phyloP scores from a whole-genome alignment of 2,329 filamentous ascomycete genomes.

The Rhinocladiella similis region DNA sequence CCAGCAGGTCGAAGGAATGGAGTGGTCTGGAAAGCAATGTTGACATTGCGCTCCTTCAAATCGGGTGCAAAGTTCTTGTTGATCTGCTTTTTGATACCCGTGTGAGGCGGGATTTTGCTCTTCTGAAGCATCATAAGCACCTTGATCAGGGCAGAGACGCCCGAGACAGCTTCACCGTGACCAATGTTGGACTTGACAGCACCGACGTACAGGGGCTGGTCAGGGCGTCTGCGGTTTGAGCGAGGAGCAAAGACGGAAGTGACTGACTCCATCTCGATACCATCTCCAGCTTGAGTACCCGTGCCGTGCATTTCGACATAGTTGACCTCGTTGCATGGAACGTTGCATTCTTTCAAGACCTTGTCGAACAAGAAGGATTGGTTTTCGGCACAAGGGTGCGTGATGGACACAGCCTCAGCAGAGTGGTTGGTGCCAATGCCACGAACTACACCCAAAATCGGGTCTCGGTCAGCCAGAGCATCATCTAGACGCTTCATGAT shows the following conservation, averaged over 20 bases:
- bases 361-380: constrained; percentile 40
- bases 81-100: constrained; percentile 61
- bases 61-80: constrained; percentile 38
- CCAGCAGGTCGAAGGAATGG: constrained; percentile 33
- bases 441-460: constrained; percentile 69
- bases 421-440: constrained; percentile 79
- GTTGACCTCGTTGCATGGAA: constrained; percentile 39
- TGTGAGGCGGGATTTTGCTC: constrained; percentile 63
- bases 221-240: constrained; percentile 30
- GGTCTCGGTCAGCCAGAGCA: constrained; percentile 72
- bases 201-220: constrained; percentile 36
- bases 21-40: constrained; percentile 47
- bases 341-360: constrained; percentile 38
- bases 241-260: constrained; percentile 37
- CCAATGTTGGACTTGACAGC: constrained; percentile 40
- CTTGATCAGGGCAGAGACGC: constrained; percentile 54
- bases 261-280: constrained; percentile 40
- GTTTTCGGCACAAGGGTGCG: constrained; percentile 42
- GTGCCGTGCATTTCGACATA: constrained; percentile 46
- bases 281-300: constrained; percentile 44
- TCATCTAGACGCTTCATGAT: constrained; percentile 79
- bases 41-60: constrained; percentile 35
- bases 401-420: constrained; percentile 42
- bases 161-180: constrained; percentile 48
- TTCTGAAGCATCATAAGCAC: constrained; percentile 66